Evolutionary conservation across 1,284 basidiomycete species (phyloP), one percentile per base, ranked within the genome.

Genomic region (Kalmanozyma brasiliensis): DNA sequence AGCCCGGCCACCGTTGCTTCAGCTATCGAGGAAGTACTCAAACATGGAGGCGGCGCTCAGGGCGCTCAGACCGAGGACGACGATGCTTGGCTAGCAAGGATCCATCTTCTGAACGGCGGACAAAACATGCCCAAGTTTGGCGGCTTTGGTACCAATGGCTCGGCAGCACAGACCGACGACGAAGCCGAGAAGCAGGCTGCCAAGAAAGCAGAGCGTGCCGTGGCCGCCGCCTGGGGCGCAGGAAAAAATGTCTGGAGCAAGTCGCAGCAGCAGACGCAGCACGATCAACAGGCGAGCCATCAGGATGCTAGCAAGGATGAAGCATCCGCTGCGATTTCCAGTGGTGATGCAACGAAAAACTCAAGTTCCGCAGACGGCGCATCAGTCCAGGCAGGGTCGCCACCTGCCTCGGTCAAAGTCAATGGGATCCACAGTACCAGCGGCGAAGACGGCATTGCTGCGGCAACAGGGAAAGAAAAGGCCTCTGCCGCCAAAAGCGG

Each of bases 101-200:
- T 80, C 20, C 70, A 75, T 24, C 48, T 80, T 45, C 51, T 80
- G 4, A 80, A 80, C 43, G 78, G 78, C 3, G 79, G 76, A 6
- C 65, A 76, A 38, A 70, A 71, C 37, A 63, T 67, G 65, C 68
- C 67, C 22, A 69, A 58, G 2, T 64, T 64, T 36, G 67, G 60
- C 13, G 58, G 65, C 16, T 59, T 62, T 24, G 67, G 60, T 1
- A 14, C 51, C 7, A 56, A 65, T n/a, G 53, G 63, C 32, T 35
- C 51, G 17, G 26, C 66, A 37, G 36, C 49, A 13, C 44, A 49
- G 8, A 52, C 42, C 35, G 51, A 48, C 35, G 51, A 48, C 32
- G 68, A 73, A 38, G 65, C 52, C 7, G 64, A 63, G 13, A 11
- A 20, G 5, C 57, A 49, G 37, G 68, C 68, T 7, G 62, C 63